These are phyloP conservation scores for Barbatosphaeria neglecta DNA, from an alignment of 495 filamentous ascomycete species.

Conservation along the genomic window DNA sequence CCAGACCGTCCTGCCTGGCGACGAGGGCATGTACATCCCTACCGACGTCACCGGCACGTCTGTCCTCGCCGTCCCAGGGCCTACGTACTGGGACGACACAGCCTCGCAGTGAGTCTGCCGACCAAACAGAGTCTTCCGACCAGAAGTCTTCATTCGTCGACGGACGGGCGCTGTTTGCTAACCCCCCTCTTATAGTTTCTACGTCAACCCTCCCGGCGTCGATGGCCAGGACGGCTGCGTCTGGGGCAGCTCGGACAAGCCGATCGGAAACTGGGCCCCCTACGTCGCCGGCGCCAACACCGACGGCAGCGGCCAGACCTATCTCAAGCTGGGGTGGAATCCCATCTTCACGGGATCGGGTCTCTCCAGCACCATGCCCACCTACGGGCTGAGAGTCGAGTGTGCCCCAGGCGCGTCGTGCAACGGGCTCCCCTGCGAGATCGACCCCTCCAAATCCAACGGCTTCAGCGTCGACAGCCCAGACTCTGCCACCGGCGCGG, in stretches of 20 bases:
- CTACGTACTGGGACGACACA: constrained; percentile 59
- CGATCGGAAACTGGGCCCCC: constrained; percentile 69
- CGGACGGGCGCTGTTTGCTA: constrained; percentile 4
- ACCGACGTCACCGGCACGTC: constrained; percentile 45
- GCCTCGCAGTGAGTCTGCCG: constrained; percentile 53
- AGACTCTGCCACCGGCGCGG: constrained; percentile 45
- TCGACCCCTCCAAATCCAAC: constrained; percentile 48
- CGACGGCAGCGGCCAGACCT: constrained; percentile 51
- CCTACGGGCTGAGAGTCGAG: constrained; percentile 59
- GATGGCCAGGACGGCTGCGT: constrained; percentile 48
- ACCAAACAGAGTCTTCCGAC: background rate
- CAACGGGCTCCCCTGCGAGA: constrained; percentile 63
- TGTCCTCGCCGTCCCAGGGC: constrained; percentile 59
- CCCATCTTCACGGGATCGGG: constrained; percentile 55
- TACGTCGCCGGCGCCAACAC: constrained; percentile 74
- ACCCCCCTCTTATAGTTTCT: constrained; percentile 43
- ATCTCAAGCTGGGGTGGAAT: constrained; percentile 70
- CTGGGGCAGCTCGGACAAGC: constrained; percentile 55
- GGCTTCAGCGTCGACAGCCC: constrained; percentile 46
- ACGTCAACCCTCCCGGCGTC: constrained; percentile 68
- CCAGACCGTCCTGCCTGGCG: constrained; percentile 76
- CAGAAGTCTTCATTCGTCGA: background rate
- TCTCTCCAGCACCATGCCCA: constrained; percentile 47
- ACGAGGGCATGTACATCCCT: constrained; percentile 80
- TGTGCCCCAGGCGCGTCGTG: constrained; percentile 50